Base-by-base conservation (phyloP, 805 yeast genomes). In the Wickerhamiella galacta region DNA sequence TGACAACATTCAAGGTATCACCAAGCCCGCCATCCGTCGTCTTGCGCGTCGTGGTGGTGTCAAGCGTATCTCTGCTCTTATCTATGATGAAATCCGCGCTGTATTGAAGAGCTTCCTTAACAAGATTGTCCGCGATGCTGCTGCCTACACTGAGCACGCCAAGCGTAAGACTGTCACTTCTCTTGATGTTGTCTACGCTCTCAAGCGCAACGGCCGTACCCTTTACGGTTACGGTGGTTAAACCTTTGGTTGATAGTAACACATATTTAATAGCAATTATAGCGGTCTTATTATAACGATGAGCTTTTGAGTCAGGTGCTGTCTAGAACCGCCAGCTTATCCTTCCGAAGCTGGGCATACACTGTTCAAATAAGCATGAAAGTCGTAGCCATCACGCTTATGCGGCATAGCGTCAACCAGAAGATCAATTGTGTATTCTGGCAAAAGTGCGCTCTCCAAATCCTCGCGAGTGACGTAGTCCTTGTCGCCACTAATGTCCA, bases 41-140 rank as follows among this genome's bases (percentile, higher is more conserved):
- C 78, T 87, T 56, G 98, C 98, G 34, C 87, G 98, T 77, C 83
- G 98, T 81, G 98, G 98, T 70, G 98, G 98, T 85, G 98, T 87
- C 60, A 87, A 87, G 78, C 94, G 98, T 80, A 87, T 87, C 57
- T 87, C 96, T 44, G 96, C 94, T 63, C 70, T 85, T 60, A 87
- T 87, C 63, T 87, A 87, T 72, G 98, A 87, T 68, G 95, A 87
- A 70, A 94, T 90, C 58, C 83, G 98, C 72, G 85, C 78, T 51
- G 95, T 90, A 49, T 71, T 87, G 49, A 85, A 85, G 70, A 70
- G 93, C 38, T 87, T 87, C 78, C 74, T 87, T 60, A 95, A 82
- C 67, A 76, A 80, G 58, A 95, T 90, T 51, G 87, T 87, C 68
- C 82, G 95, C 73, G 96, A 90, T 55, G 96, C 98, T 54, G 95